These are phyloP conservation scores for Aethionema arabicum DNA, from an alignment of 345 rosid genomes.

Conservation along the genomic window DNA sequence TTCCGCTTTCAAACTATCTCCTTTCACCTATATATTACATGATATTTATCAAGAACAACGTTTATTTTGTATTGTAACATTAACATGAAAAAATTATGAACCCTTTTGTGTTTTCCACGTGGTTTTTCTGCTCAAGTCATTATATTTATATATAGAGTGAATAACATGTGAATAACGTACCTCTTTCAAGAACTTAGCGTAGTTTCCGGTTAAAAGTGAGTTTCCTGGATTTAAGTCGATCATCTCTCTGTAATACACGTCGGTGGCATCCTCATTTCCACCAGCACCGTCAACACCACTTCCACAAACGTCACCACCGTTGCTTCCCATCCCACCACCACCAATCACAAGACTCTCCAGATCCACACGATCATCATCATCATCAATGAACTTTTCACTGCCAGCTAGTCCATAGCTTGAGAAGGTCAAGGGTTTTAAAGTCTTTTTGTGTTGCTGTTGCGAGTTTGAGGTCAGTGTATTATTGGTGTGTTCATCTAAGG, in stretches of 20 bases:
- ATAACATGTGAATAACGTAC: conserved; percentile 21
- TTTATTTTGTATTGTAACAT: background rate
- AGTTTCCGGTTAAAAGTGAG: conserved; percentile 59
- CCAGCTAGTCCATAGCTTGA: conserved; percentile 45
- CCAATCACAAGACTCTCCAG: conserved; percentile 30
- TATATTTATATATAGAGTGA: background rate
- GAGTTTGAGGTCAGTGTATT: conserved; percentile 6
- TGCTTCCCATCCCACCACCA: conserved; percentile 33
- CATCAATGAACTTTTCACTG: conserved; percentile 33
- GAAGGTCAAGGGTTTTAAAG: conserved; percentile 26
- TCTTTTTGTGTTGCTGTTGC: conserved; percentile 11
- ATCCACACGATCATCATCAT: conserved; percentile 26
- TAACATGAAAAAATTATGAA: background rate
- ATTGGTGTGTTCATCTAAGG: conserved; percentile 32
- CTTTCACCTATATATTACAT: conserved; percentile 48
- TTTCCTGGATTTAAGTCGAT: conserved; percentile 55
- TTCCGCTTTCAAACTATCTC: conserved; percentile 61
- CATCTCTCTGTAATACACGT: conserved; percentile 58
- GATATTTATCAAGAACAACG: background rate
- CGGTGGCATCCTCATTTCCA: conserved; percentile 47
- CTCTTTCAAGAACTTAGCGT: conserved; percentile 73
- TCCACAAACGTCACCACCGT: conserved; percentile 32
- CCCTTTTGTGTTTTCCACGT: too few species aligned
- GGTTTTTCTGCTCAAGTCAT: background rate
- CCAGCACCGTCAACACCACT: conserved; percentile 33